A percentile compares a stretch with the other conserved stretches of the same genome.
Evolutionary conservation across 345 rosid species (phyloP).

Genomic region (Stellera chamaejasme): DNA sequence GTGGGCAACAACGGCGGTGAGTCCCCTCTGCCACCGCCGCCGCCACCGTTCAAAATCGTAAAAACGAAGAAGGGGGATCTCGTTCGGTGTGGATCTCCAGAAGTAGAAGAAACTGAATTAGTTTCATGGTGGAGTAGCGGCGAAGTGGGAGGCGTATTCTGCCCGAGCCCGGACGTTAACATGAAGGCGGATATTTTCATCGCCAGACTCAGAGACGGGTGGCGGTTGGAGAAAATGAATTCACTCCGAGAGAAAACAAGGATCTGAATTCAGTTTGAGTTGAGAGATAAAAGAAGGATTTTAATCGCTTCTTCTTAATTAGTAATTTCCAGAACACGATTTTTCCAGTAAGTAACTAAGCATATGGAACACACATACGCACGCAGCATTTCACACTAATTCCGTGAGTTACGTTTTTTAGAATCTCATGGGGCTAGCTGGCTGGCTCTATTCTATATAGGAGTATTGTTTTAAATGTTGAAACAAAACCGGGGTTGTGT

Average conservation of each 20-base stretch:
- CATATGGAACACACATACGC: conserved; percentile 1
- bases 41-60: conserved; percentile 38
- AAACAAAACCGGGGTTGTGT: too few species aligned
- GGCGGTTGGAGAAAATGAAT: conserved; percentile 73
- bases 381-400: not conserved
- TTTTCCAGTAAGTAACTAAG: not conserved
- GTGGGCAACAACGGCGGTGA: conserved; percentile 24
- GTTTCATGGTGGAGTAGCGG: conserved; percentile 6
- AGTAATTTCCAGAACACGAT: too few species aligned
- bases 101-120: conserved; percentile 25
- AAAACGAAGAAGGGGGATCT: conserved; percentile 48
- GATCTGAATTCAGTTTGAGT: too few species aligned
- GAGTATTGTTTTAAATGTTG: too few species aligned
- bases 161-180: conserved; percentile 89
- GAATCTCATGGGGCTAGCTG: too few species aligned
- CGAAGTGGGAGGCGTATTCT: conserved; percentile 19
- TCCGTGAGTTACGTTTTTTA: too few species aligned
- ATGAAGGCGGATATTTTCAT: conserved; percentile 73
- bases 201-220: conserved; percentile 67
- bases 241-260: conserved; percentile 43
- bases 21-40: conserved; percentile 48
- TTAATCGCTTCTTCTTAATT: too few species aligned
- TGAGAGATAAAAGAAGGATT: too few species aligned
- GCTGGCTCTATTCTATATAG: too few species aligned
- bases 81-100: conserved; percentile 59